These are phyloP conservation scores for Pugionium dolabratum DNA, from an alignment of 345 rosid species.

Conservation along the genomic window DNA sequence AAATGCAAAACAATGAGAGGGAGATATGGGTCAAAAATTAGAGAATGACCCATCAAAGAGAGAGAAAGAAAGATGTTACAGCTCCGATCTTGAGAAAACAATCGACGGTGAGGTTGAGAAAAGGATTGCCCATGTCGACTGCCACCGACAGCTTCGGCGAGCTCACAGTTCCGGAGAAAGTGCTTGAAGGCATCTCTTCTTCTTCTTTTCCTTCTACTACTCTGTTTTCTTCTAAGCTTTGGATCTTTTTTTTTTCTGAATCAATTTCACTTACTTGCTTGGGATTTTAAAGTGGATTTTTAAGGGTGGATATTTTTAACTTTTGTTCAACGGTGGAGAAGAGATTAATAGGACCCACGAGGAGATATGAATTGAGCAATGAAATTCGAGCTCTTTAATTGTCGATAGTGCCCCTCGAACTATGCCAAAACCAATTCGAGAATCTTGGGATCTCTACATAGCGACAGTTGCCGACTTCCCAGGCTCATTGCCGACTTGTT, in stretches of 20 bases:
- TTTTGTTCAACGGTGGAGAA: constrained; percentile 36
- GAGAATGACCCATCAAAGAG: background rate
- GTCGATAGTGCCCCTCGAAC: constrained; percentile 14
- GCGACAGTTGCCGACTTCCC: constrained; percentile 28
- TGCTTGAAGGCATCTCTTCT: constrained; percentile 62
- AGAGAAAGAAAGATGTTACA: constrained; percentile 38
- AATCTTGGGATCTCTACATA: constrained; percentile 23
- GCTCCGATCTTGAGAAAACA: constrained; percentile 88
- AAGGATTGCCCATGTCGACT: constrained; percentile 70
- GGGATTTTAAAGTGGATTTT: constrained; percentile 28
- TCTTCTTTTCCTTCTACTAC: constrained; percentile 16
- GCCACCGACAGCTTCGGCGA: constrained; percentile 66
- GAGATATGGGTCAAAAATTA: background rate
- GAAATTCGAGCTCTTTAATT: constrained; percentile 13
- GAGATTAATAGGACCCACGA: constrained; percentile 36
- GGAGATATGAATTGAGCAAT: constrained; percentile 19
- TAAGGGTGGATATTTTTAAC: constrained; percentile 1
- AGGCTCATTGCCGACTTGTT: constrained; percentile 27
- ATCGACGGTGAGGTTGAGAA: constrained; percentile 72
- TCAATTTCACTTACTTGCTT: constrained; percentile 14
- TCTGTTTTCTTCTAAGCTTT: background rate
- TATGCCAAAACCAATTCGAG: constrained; percentile 27
- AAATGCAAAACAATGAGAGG: constrained; percentile 6
- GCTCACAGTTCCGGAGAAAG: constrained; percentile 54
- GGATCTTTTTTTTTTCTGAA: constrained; percentile 7